A percentile compares a stretch with the other conserved stretches of the same genome.
These are phyloP conservation scores for Nakazawaea ambrosiae DNA, from an alignment of 805 yeast species.

Conservation along the genomic window DNA sequence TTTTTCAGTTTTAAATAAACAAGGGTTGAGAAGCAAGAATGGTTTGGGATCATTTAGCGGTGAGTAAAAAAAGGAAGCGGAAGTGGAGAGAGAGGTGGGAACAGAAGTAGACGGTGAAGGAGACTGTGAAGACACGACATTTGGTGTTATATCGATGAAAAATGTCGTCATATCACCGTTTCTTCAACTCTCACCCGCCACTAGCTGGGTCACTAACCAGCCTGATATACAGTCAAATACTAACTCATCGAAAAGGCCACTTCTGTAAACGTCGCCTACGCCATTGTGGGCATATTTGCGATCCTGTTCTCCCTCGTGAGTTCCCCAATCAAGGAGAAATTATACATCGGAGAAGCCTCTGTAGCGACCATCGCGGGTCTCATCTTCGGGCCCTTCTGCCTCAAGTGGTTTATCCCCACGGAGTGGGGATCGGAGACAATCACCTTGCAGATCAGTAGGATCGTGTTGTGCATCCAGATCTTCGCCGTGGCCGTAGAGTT, in stretches of 20 bases:
- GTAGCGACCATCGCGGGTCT: constrained; percentile 59
- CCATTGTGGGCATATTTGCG: constrained; percentile 56
- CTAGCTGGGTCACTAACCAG: too few species aligned
- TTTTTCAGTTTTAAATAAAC: too few species aligned
- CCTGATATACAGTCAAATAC: neutral
- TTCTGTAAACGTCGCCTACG: constrained; percentile 35
- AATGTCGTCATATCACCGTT: too few species aligned
- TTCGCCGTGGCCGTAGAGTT: constrained; percentile 69
- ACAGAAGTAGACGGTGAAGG: neutral
- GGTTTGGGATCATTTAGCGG: constrained; percentile 11
- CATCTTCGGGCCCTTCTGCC: constrained; percentile 52
- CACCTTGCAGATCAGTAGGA: constrained; percentile 52
- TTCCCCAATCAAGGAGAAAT: constrained; percentile 47
- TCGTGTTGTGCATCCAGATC: constrained; percentile 64
- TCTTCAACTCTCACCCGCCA: too few species aligned
- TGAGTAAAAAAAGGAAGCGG: constrained; percentile 4
- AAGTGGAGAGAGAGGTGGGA: neutral
- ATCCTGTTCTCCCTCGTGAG: constrained; percentile 53
- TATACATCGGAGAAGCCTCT: constrained; percentile 61
- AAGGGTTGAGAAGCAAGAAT: too few species aligned
- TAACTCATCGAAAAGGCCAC: constrained; percentile 15
- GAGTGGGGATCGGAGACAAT: constrained; percentile 52
- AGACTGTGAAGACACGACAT: too few species aligned
- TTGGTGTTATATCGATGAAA: too few species aligned
- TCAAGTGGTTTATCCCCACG: constrained; percentile 49